Base-by-base conservation (phyloP, 2,329 filamentous ascomycete species). In the Lachnellula subtilissima region DNA sequence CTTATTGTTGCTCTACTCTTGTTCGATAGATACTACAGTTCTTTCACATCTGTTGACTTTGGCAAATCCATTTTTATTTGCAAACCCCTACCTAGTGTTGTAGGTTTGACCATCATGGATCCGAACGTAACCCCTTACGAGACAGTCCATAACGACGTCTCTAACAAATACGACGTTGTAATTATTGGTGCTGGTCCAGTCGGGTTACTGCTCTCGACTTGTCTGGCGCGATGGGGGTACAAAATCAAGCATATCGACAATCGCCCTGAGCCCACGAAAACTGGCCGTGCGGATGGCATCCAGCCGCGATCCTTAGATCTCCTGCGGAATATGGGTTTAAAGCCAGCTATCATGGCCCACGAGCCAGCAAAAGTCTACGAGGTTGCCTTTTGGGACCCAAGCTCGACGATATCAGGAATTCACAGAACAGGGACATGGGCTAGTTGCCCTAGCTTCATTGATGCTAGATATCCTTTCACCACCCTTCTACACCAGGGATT, bases 171-270 rank as follows among this genome's bases (percentile, higher is more conserved):
- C 73, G 85, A 88, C 67, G 81, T 81, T 50, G 91, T 96, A 64
- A 91, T 96, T 63, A 81, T 96, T 54, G 92, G 92, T 61, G 92
- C 92, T 54, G 92, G 92, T 15, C 92, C 92, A 4, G 91, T 92
- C 42, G 92, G 92, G 54, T 82, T 96, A 56, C 86, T 95, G 74
- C 81, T 96, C 23, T 94, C 91, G 8, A 91, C 91, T 32, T 93
- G 89, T 70, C 81, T 97, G 59, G 89, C 90, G 58, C 81, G 91
- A 76, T 96, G 91, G 90, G 92, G 92, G 19, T 97, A 96, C 78
- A 91, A 85, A 72, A 90, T 97, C 73, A 96, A 93, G 78, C 91
- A 96, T 74, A 91, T 96, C 69, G 92, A 96, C 75, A 96, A 95
- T 74, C 82, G 91, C 57, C 79, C 90, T 2, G 88, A 93, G 67